A percentile compares a stretch with the other conserved stretches of the same genome.
These are phyloP conservation scores for Pythium apleroticum DNA, from an alignment of 352 stramenopile species.

Conservation along the genomic window DNA sequence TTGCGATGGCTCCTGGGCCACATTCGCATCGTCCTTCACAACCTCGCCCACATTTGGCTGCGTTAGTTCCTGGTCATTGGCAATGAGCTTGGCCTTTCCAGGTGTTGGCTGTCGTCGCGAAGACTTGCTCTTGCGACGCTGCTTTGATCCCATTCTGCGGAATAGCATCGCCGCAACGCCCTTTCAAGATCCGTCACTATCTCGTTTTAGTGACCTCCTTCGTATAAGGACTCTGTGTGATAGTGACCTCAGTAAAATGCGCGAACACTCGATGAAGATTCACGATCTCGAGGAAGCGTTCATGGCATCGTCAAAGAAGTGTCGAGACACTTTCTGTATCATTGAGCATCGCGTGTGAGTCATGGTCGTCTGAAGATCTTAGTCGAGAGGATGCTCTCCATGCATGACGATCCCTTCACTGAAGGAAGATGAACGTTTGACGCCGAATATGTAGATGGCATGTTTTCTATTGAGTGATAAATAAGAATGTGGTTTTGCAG, in stretches of 20 bases:
- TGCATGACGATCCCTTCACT: background rate
- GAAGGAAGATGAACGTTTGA: too few relatives aligned
- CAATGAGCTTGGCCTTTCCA: background rate
- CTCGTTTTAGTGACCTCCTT: background rate
- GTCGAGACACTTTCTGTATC: slow-evolving; percentile 6
- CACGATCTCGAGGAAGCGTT: background rate
- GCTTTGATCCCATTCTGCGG: slow-evolving; percentile 12
- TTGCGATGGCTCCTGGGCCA: background rate
- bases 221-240: background rate
- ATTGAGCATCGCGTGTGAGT: background rate
- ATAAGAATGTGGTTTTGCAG: background rate
- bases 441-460: too few relatives aligned
- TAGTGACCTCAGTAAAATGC: too few relatives aligned
- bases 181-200: background rate
- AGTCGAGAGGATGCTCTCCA: background rate
- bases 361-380: background rate
- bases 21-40: background rate
- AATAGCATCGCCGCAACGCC: background rate
- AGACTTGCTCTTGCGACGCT: slow-evolving; percentile 9
- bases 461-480: slow-evolving; percentile 4
- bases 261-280: too few relatives aligned
- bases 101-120: slow-evolving; percentile 1
- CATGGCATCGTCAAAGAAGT: background rate
- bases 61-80: background rate
- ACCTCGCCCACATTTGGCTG: background rate